Percentiles rank a stretch among this genome's conserved stretches.
phyloP scores from a whole-genome alignment of 2,329 filamentous ascomycete species.

The Phyllachora maydis region DNA sequence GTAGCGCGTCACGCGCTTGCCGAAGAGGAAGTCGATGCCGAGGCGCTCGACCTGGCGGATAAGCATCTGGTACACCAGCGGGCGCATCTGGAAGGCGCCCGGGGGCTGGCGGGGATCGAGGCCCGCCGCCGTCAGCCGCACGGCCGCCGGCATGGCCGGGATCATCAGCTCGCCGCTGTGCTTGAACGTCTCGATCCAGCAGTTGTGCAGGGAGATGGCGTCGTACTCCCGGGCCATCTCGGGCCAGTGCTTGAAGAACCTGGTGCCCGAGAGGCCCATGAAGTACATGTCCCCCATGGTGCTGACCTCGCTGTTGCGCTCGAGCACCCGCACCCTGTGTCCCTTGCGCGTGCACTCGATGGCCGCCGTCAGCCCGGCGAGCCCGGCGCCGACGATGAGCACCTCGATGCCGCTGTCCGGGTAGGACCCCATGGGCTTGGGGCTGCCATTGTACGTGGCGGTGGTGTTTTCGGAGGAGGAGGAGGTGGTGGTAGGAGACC shows the following conservation, averaged over 20 bases:
- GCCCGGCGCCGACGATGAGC: constrained; percentile 29
- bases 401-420: constrained; percentile 24
- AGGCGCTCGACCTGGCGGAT: constrained; percentile 14
- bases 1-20: constrained; percentile 10
- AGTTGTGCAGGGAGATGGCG: constrained; percentile 27
- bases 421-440: too few species aligned
- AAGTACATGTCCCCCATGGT: constrained; percentile 38
- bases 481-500: constrained; percentile 1
- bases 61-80: constrained; percentile 33
- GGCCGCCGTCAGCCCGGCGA: constrained; percentile 35
- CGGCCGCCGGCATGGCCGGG: constrained; percentile 22
- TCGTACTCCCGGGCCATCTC: constrained; percentile 28
- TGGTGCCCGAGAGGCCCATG: constrained; percentile 32
- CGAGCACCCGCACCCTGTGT: constrained; percentile 22
- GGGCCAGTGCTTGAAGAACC: constrained; percentile 20
- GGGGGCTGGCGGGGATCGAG: constrained; percentile 22
- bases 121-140: constrained; percentile 18
- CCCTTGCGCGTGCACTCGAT: constrained; percentile 37
- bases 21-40: constrained; percentile 10
- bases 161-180: constrained; percentile 27
- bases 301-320: too few species aligned
- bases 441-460: too few species aligned
- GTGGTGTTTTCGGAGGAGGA: not conserved
- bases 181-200: constrained; percentile 33
- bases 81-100: constrained; percentile 33